A percentile compares a stretch with the other conserved stretches of the same genome.
phyloP scores from a whole-genome alignment of 2,329 filamentous ascomycete genomes.

The Xylariales sp. region DNA sequence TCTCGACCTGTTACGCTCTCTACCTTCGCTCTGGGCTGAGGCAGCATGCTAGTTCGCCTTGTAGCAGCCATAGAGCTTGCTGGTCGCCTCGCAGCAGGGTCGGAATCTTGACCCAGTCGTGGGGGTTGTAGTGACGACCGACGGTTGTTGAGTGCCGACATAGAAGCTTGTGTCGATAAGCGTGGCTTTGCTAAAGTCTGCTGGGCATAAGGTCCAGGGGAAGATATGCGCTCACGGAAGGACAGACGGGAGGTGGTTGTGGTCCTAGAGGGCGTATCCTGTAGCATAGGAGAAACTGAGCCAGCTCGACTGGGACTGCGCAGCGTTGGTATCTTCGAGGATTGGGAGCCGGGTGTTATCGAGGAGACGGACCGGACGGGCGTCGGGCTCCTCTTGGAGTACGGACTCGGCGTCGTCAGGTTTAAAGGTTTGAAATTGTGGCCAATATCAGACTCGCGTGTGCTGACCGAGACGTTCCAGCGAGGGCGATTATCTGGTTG shows the following conservation, averaged over 20 bases:
- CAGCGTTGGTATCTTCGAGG: constrained; percentile 43
- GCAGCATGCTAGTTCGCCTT: constrained; percentile 51
- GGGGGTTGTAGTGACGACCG: constrained; percentile 51
- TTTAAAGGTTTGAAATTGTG: constrained; percentile 63
- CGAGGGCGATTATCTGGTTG: constrained; percentile 56
- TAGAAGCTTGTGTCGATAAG: constrained; percentile 38
- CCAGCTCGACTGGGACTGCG: constrained; percentile 42
- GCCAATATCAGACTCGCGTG: constrained; percentile 58
- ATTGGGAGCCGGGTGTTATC: constrained; percentile 33
- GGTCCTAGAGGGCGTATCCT: constrained; percentile 40
- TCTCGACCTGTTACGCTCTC: constrained; percentile 37
- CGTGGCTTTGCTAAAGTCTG: constrained; percentile 40
- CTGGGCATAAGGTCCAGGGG: constrained; percentile 44
- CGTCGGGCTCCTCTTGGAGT: constrained; percentile 40
- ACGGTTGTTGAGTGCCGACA: constrained; percentile 38
- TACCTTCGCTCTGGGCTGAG: constrained; percentile 35
- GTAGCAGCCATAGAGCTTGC: constrained; percentile 51
- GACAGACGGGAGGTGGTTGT: constrained; percentile 42
- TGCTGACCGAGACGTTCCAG: constrained; percentile 69
- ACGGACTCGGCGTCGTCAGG: constrained; percentile 56
- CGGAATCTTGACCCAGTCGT: constrained; percentile 24
- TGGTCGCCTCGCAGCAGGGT: constrained; percentile 39
- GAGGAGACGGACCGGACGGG: constrained; percentile 37
- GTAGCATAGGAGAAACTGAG: constrained; percentile 43
- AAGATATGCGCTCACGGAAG: constrained; percentile 49